phyloP scores from a whole-genome alignment of 257 asterid species.

The Solanum pennellii region DNA sequence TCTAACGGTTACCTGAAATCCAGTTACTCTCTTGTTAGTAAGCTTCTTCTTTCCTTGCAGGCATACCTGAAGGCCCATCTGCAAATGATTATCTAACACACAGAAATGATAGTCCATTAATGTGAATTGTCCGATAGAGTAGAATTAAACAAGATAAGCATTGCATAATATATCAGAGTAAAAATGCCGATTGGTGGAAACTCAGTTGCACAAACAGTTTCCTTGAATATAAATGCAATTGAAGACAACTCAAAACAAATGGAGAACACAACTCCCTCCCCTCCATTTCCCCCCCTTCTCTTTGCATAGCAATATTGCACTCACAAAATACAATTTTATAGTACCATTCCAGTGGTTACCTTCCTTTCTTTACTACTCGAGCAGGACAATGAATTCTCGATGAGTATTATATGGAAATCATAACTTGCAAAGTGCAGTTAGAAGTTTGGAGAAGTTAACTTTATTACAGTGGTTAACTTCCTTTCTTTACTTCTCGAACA shows the following conservation, averaged over 20 bases:
- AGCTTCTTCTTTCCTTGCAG: conserved; percentile 61
- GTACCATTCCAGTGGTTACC: neutral
- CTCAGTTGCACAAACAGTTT: neutral
- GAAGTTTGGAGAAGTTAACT: neutral
- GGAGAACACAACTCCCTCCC: neutral
- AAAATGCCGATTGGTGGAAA: neutral
- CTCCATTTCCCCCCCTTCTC: neutral
- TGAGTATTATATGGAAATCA: neutral
- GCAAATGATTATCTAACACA: conserved; percentile 28
- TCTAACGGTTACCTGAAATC: conserved; percentile 55
- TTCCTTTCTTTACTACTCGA: neutral
- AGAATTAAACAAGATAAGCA: neutral
- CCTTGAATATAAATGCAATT: neutral
- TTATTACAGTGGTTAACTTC: neutral
- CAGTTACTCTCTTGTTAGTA: conserved; percentile 65
- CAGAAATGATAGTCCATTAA: neutral
- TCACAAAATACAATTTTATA: neutral
- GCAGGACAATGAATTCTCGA: neutral
- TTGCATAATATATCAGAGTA: neutral
- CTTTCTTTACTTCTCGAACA: neutral
- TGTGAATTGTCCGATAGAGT: neutral
- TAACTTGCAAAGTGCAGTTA: neutral
- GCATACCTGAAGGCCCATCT: conserved; percentile 50
- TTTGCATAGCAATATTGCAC: neutral
- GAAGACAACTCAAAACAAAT: neutral